These are phyloP conservation scores for Tolypocladium sp. DNA, from an alignment of 2,329 filamentous ascomycete genomes.

Conservation along the genomic window DNA sequence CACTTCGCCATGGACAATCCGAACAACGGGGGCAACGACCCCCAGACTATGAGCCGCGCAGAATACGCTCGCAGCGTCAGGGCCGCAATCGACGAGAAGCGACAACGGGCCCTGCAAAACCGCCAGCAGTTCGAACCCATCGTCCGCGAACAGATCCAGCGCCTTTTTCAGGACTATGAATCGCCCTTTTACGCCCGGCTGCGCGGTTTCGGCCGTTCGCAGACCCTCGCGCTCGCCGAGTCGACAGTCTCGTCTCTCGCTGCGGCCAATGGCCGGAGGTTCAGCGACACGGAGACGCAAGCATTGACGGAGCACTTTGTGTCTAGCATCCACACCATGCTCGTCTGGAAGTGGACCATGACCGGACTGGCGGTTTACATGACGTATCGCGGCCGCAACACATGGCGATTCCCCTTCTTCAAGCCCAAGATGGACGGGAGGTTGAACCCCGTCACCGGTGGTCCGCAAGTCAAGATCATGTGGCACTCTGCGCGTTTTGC, in stretches of 20 bases:
- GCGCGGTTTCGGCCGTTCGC: slow-evolving; percentile 16
- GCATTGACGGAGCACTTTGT: slow-evolving; percentile 24
- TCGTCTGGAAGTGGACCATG: slow-evolving; percentile 18
- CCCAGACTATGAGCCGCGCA: slow-evolving; percentile 8
- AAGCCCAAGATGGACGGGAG: slow-evolving; percentile 18
- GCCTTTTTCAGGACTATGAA: slow-evolving; percentile 20
- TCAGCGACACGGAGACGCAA: slow-evolving; percentile 26
- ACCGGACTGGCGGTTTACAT: slow-evolving; percentile 13
- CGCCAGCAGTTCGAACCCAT: slow-evolving; percentile 18
- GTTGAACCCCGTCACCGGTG: slow-evolving; percentile 21
- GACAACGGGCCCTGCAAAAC: slow-evolving; percentile 15
- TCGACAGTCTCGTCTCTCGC: slow-evolving; percentile 17
- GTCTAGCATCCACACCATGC: slow-evolving; percentile 20
- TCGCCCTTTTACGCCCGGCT: slow-evolving; percentile 21
- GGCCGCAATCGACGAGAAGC: slow-evolving; percentile 23
- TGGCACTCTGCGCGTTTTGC: slow-evolving; percentile 29
- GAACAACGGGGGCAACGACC: slow-evolving; percentile 16
- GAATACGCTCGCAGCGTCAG: slow-evolving; percentile 14
- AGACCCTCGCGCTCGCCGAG: slow-evolving; percentile 19
- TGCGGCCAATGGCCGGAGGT: slow-evolving; percentile 16
- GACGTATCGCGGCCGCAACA: slow-evolving; percentile 18
- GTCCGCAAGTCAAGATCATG: slow-evolving; percentile 11
- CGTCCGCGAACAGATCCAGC: slow-evolving; percentile 20
- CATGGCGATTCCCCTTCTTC: slow-evolving; percentile 31
- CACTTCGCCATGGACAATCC: slow-evolving; percentile 8